Percentiles rank a stretch among this genome's conserved stretches.
These are phyloP conservation scores for Lentinula detonsa DNA, from an alignment of 768 basidiomycete species.

Conservation along the genomic window DNA sequence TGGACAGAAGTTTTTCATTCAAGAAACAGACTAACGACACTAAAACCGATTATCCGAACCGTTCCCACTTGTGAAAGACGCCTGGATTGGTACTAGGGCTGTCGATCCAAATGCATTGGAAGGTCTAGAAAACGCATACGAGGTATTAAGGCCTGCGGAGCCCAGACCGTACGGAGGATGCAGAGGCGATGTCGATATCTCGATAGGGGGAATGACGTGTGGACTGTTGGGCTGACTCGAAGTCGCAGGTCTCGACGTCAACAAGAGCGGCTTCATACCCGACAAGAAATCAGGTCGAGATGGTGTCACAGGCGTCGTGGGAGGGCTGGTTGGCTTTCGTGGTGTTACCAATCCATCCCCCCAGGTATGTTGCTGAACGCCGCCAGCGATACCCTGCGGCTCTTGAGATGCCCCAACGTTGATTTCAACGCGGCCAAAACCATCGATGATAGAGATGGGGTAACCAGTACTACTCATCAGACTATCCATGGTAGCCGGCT, in stretches of 20 bases:
- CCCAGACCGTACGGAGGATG: not conserved
- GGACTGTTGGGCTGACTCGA: not conserved
- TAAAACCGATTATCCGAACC: not conserved
- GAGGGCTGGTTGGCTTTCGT: not conserved
- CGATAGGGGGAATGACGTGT: not conserved
- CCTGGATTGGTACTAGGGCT: not conserved
- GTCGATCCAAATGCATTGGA: not conserved
- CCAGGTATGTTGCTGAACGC: conserved; percentile 1
- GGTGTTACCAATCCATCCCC: not conserved
- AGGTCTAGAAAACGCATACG: not conserved
- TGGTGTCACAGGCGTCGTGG: not conserved
- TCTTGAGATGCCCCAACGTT: not conserved
- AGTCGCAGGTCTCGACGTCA: not conserved
- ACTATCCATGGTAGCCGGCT: not conserved
- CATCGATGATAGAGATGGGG: not conserved
- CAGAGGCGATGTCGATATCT: not conserved
- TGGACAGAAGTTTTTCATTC: not conserved
- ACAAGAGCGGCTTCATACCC: not conserved
- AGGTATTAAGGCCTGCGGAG: not conserved
- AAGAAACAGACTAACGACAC: not conserved
- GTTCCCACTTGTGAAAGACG: not conserved
- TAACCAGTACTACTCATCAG: not conserved
- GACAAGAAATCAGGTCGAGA: not conserved
- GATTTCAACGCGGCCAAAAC: not conserved
- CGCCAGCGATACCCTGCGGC: not conserved